Evolutionary conservation across 305 asterid genomes (phyloP).

Genomic region (Solanum hybrid): DNA sequence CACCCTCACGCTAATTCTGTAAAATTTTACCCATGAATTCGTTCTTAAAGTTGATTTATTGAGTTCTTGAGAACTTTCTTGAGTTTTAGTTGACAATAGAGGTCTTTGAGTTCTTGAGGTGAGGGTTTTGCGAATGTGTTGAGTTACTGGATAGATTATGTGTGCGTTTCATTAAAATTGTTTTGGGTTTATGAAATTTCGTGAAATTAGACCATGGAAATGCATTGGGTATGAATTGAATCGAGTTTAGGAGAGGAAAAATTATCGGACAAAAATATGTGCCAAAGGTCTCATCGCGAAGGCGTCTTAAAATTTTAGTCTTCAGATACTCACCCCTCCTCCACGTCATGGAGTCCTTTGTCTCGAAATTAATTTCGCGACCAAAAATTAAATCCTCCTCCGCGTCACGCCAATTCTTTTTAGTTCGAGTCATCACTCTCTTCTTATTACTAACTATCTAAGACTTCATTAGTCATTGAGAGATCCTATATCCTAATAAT

Average conservation of each 20-base stretch:
- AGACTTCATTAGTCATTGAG: not conserved
- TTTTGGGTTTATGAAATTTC: too few relatives aligned
- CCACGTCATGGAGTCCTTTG: fast-evolving
- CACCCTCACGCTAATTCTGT: fast-evolving
- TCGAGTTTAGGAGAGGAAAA: not conserved
- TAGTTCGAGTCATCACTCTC: not conserved
- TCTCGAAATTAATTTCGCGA: not conserved
- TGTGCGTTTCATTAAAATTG: too few relatives aligned
- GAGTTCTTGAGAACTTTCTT: not conserved
- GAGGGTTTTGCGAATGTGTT: not conserved
- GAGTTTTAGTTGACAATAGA: not conserved
- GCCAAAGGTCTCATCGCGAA: not conserved
- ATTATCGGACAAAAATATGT: not conserved
- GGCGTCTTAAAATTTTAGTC: not conserved
- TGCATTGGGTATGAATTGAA: not conserved
- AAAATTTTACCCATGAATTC: not conserved
- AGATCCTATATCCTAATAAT: not conserved
- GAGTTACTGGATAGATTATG: not conserved
- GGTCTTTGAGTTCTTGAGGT: not conserved
- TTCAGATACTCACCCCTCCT: not conserved
- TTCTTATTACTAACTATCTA: too few relatives aligned
- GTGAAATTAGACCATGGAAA: not conserved
- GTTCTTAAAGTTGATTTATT: too few relatives aligned
- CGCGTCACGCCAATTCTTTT: not conserved
- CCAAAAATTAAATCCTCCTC: not conserved